A percentile compares a stretch with the other conserved stretches of the same genome.
Conservation (phyloP, 2,329 filamentous ascomycete species). For the Nannizziopsis arthrosporioides region DNA sequence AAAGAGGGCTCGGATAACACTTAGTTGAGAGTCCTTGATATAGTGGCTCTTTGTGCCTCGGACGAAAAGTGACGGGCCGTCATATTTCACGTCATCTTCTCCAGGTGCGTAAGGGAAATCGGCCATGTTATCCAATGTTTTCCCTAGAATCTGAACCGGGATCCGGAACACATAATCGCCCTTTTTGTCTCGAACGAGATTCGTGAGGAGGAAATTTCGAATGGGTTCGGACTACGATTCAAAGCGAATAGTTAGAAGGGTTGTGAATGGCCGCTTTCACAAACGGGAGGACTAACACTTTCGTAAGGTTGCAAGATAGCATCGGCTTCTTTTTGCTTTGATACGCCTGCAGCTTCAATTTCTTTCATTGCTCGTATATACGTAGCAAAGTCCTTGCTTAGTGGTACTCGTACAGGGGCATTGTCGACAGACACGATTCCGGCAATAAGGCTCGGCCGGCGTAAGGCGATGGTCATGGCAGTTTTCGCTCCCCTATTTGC, state of each 20-base stretch:
- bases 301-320: constrained; percentile 65
- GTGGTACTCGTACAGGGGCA: constrained; percentile 63
- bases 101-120: constrained; percentile 67
- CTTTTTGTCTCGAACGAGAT: constrained; percentile 51
- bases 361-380: constrained; percentile 56
- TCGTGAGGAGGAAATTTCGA: constrained; percentile 84
- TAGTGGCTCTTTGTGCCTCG: constrained; percentile 23
- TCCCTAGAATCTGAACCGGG: constrained; percentile 59
- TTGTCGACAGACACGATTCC: constrained; percentile 76
- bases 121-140: constrained; percentile 60
- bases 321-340: constrained; percentile 66
- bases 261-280: constrained; percentile 12
- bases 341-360: constrained; percentile 58
- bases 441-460: constrained; percentile 51
- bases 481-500: constrained; percentile 64
- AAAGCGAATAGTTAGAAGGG: neutral
- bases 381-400: constrained; percentile 58
- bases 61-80: constrained; percentile 65
- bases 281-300: constrained; percentile 35
- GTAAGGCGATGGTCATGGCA: constrained; percentile 69
- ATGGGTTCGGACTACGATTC: constrained; percentile 53
- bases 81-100: constrained; percentile 57
- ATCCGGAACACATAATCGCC: constrained; percentile 62
- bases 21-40: constrained; percentile 22
- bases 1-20: constrained; percentile 48